Conservation (phyloP, 2,329 filamentous ascomycete genomes). For the Pezicula rhizophila region DNA sequence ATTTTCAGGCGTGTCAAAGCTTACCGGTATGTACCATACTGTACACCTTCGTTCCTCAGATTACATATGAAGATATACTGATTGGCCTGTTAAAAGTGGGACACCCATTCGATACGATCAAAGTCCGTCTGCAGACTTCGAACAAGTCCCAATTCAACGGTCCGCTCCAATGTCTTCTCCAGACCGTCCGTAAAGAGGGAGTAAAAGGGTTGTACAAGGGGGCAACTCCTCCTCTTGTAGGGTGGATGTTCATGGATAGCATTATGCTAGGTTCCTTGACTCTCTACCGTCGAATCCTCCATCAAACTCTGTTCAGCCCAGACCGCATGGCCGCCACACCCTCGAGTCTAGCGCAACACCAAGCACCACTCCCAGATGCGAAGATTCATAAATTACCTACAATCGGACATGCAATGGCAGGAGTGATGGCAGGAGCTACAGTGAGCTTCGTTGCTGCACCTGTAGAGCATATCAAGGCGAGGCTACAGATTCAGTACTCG, state of each 20-base stretch:
- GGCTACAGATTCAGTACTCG: constrained; percentile 90
- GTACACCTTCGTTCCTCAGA: not conserved
- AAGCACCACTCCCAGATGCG: constrained; percentile 20
- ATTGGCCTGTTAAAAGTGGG: constrained; percentile 36
- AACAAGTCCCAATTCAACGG: constrained; percentile 72
- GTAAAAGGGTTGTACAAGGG: constrained; percentile 87
- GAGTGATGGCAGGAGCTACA: constrained; percentile 79
- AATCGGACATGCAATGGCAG: constrained; percentile 81
- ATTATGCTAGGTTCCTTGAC: constrained; percentile 88
- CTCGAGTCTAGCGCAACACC: constrained; percentile 12
- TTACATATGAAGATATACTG: not conserved
- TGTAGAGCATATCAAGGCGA: constrained; percentile 90
- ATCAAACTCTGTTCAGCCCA: constrained; percentile 70
- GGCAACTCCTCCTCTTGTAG: constrained; percentile 82
- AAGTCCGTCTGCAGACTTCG: constrained; percentile 90
- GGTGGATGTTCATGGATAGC: constrained; percentile 98
- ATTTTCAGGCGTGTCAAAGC: constrained; percentile 88
- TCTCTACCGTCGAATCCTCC: constrained; percentile 78
- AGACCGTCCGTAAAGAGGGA: constrained; percentile 83
- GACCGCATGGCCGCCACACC: constrained; percentile 28
- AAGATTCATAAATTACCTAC: constrained; percentile 54
- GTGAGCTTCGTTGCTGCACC: constrained; percentile 91
- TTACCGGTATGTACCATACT: constrained; percentile 59
- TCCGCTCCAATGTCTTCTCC: constrained; percentile 75
- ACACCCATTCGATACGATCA: constrained; percentile 89